A percentile compares a stretch with the other conserved stretches of the same genome.
phyloP scores from a whole-genome alignment of 495 filamentous ascomycete genomes.

The Tuber microsphaerosporum region DNA sequence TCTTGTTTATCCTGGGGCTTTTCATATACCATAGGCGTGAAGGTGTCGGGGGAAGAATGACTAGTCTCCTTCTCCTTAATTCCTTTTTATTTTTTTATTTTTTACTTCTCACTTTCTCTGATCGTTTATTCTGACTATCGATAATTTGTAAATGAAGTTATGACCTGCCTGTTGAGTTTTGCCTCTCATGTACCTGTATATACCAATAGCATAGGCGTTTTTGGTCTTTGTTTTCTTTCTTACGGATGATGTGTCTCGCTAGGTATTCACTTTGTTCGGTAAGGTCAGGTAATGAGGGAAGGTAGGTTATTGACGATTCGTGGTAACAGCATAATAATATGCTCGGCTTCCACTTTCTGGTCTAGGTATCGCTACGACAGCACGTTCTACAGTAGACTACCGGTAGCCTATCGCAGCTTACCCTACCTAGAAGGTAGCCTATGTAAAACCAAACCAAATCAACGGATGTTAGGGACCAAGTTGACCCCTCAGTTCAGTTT shows the following conservation, averaged over 20 bases:
- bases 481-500: not conserved
- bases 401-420: not conserved
- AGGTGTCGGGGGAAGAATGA: not conserved
- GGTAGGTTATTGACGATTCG: not conserved
- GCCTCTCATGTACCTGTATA: not conserved
- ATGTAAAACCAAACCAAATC: not conserved
- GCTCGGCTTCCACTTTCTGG: not conserved
- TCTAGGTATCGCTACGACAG: not conserved
- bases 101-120: not conserved
- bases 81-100: not conserved
- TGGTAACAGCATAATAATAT: not conserved
- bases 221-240: not conserved
- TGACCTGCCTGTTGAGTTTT: not conserved
- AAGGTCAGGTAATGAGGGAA: not conserved
- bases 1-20: not conserved
- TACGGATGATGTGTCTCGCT: not conserved
- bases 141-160: conserved; percentile 4
- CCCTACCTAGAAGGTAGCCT: not conserved
- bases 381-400: not conserved
- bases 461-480: not conserved
- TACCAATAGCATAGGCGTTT: not conserved
- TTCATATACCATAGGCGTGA: conserved; percentile 1
- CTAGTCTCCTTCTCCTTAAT: not conserved
- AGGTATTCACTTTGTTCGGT: not conserved
- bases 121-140: not conserved